A percentile compares a stretch with the other conserved stretches of the same genome.
phyloP scores from a whole-genome alignment of 768 basidiomycete genomes.

The Tremella yokohamensis region DNA sequence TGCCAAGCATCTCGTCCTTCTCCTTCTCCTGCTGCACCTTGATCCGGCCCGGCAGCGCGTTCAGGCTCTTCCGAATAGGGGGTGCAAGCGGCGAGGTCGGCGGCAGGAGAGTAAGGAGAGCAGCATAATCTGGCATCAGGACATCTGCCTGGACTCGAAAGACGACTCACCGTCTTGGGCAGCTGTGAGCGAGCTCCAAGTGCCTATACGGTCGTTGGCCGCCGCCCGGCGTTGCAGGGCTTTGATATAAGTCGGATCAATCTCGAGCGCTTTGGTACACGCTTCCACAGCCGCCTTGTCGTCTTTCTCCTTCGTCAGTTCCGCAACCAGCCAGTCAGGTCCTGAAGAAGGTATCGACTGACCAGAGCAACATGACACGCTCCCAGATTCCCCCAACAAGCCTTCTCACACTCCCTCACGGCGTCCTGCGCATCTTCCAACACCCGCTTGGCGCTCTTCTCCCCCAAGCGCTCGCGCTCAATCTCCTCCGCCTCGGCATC shows the following conservation, averaged over 20 bases:
- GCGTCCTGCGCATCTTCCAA: conserved; percentile 54
- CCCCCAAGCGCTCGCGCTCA: conserved; percentile 16
- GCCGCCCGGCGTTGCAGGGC: conserved; percentile 82
- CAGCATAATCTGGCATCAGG: conserved; percentile 66
- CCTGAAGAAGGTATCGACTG: conserved; percentile 38
- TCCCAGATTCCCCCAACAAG: conserved; percentile 80
- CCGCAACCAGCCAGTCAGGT: not conserved
- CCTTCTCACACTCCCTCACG: conserved; percentile 62
- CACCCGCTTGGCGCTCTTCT: conserved; percentile 13
- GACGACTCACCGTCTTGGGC: conserved; percentile 75
- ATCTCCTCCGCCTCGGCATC: conserved; percentile 45
- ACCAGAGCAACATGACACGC: conserved; percentile 80
- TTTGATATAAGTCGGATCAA: conserved; percentile 81
- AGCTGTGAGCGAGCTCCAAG: conserved; percentile 76
- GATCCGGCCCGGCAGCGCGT: conserved; percentile 63
- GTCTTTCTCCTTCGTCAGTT: conserved; percentile 58
- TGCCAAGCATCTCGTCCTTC: conserved; percentile 84
- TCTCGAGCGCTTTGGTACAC: conserved; percentile 76
- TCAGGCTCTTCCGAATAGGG: conserved; percentile 58
- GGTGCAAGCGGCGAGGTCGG: conserved; percentile 57
- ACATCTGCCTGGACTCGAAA: conserved; percentile 59
- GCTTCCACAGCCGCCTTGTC: conserved; percentile 74
- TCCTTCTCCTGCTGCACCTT: conserved; percentile 78
- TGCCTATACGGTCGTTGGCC: conserved; percentile 72
- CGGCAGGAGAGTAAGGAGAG: conserved; percentile 65